phyloP scores from a whole-genome alignment of 192 early-diverging fungal species.

The Entophlyctis luteolus region DNA sequence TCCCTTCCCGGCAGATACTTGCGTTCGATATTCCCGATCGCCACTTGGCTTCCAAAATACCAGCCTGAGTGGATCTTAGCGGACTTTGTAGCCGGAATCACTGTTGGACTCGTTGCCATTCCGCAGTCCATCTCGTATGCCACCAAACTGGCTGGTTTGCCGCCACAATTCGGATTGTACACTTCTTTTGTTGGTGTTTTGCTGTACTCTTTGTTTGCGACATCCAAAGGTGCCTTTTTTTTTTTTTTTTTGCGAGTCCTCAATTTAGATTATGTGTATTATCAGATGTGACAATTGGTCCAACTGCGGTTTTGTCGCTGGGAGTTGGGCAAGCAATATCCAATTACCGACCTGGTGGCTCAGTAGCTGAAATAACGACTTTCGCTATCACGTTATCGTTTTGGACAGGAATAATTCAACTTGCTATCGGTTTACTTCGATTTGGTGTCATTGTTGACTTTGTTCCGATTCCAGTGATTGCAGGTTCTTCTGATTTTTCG shows the following conservation, averaged over 20 bases:
- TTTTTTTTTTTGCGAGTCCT: background rate
- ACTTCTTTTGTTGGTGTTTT: conserved; percentile 67
- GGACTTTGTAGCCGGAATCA: conserved; percentile 69
- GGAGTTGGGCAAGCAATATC: conserved; percentile 65
- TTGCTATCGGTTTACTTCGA: conserved; percentile 70
- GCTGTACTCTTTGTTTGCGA: conserved; percentile 69
- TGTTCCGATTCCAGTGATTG: conserved; percentile 65
- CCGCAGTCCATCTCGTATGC: conserved; percentile 71
- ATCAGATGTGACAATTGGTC: conserved; percentile 63
- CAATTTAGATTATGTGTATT: background rate
- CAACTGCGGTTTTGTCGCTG: conserved; percentile 74
- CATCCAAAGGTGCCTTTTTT: conserved; percentile 53
- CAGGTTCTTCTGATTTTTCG: conserved; percentile 32
- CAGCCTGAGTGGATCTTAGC: conserved; percentile 64
- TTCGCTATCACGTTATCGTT: conserved; percentile 63
- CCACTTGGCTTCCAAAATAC: conserved; percentile 51
- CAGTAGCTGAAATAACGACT: conserved; percentile 30
- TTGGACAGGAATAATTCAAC: conserved; percentile 67
- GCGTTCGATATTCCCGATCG: conserved; percentile 44
- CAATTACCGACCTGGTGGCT: conserved; percentile 26
- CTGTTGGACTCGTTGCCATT: conserved; percentile 68
- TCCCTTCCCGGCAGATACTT: conserved; percentile 6
- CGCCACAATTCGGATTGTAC: conserved; percentile 72
- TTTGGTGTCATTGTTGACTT: conserved; percentile 86
- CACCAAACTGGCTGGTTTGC: conserved; percentile 64